These are phyloP conservation scores for Phytophthora foliorum DNA, from an alignment of 352 stramenopile species.

Conservation along the genomic window DNA sequence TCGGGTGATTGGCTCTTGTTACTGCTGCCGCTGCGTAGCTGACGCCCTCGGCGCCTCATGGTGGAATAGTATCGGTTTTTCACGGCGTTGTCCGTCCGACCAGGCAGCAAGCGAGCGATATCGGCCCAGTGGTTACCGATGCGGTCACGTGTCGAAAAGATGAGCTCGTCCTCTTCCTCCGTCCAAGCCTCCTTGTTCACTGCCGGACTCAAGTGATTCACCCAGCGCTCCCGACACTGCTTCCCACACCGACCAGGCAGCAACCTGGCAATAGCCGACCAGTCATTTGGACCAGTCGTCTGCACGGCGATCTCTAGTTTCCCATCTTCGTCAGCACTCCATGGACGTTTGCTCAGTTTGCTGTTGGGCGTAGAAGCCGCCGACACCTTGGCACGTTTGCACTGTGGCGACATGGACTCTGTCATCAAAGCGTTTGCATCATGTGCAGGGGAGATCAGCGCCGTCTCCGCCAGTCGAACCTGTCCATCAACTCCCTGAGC, in stretches of 20 bases:
- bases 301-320: slow-evolving; percentile 62
- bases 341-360: slow-evolving; percentile 77
- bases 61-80: slow-evolving; percentile 97
- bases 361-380: slow-evolving; percentile 12
- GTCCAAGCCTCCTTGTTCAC: slow-evolving; percentile 97
- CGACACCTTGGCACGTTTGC: slow-evolving; percentile 68
- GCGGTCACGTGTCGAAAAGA: slow-evolving; percentile 76
- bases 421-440: slow-evolving; percentile 14
- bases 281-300: slow-evolving; percentile 78
- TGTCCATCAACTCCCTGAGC: slow-evolving; percentile 2
- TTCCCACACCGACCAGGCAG: slow-evolving; percentile 96
- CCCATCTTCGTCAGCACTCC: slow-evolving; percentile 71
- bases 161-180: slow-evolving; percentile 92
- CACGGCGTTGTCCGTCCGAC: slow-evolving; percentile 96
- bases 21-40: slow-evolving; percentile 49
- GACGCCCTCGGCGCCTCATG: slow-evolving; percentile 69
- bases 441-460: slow-evolving; percentile 37
- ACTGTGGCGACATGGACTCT: slow-evolving; percentile 66
- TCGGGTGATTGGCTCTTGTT: slow-evolving; percentile 26
- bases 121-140: slow-evolving; percentile 98
- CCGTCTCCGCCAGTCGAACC: slow-evolving; percentile 22
- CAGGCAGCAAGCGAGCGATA: slow-evolving; percentile 96
- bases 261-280: slow-evolving; percentile 94
- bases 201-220: slow-evolving; percentile 96
- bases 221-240: slow-evolving; percentile 97